A percentile compares a stretch with the other conserved stretches of the same genome.
Conservation (phyloP, 2,329 filamentous ascomycete species). For the Grosmannia clavigera region DNA sequence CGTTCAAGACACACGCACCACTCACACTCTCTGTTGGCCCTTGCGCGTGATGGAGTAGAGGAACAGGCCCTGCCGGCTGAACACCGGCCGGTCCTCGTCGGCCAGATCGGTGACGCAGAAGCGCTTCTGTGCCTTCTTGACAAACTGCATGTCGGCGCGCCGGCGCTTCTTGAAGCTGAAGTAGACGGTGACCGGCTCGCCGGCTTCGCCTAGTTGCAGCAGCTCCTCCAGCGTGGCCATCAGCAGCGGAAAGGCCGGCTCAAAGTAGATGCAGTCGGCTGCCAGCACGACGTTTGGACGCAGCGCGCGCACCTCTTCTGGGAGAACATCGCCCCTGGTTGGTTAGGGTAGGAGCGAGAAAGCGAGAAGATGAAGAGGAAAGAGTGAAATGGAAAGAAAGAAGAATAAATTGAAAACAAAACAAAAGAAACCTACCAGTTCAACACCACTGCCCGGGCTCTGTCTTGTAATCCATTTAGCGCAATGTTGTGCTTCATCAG, state of each 20-base stretch:
- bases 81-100: slow-evolving; percentile 47
- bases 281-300: slow-evolving; percentile 77
- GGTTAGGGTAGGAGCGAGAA: not conserved
- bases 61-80: slow-evolving; percentile 46
- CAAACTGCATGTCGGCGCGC: slow-evolving; percentile 64
- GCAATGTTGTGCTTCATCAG: slow-evolving; percentile 79
- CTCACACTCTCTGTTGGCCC: not conserved
- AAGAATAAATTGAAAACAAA: not conserved
- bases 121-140: slow-evolving; percentile 55
- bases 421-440: slow-evolving; percentile 52
- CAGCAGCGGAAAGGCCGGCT: slow-evolving; percentile 84
- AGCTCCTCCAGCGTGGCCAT: slow-evolving; percentile 66
- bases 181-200: slow-evolving; percentile 38
- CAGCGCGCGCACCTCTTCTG: slow-evolving; percentile 36
- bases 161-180: slow-evolving; percentile 96
- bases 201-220: slow-evolving; percentile 47
- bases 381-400: too few relatives aligned
- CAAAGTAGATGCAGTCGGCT: slow-evolving; percentile 94
- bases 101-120: slow-evolving; percentile 51
- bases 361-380: not conserved
- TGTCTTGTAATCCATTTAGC: slow-evolving; percentile 58
- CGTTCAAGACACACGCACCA: too few relatives aligned
- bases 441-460: slow-evolving; percentile 56
- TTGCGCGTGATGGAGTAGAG: slow-evolving; percentile 44
- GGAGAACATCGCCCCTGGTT: slow-evolving; percentile 44